Base-by-base conservation (phyloP, 2,329 filamentous ascomycete genomes). In the Mariannaea elegans region DNA sequence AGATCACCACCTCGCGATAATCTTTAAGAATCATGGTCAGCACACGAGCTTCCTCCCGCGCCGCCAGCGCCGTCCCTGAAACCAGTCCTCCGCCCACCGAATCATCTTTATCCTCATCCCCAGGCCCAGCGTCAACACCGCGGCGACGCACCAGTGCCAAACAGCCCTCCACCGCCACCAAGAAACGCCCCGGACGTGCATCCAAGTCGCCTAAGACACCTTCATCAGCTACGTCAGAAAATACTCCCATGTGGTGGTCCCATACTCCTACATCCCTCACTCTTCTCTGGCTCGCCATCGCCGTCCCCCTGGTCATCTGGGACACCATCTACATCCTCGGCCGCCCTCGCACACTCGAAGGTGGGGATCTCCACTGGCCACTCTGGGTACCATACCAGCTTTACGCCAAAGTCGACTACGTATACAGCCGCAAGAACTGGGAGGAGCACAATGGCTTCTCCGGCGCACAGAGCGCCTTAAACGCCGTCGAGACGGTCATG, bases 291-390 rank as follows among this genome's bases (percentile, higher is more conserved):
- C 82, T 97, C 23, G 76, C 83, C 59, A 64, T 94, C 62, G 93
- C 91, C 18, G 78, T 95, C 14, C 92, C 91, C 1, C 83, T 96
- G 61, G 92, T 97, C 47, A 72, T 86, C 49, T 97, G 93, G 93
- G 93, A 97, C 78, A 86, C 85, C 27, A 80, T 81, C 58, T 97
- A 97, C 79, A 87, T 97, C 36, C 81, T 97, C 45, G 80, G 91
- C 53, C 91, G 93, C 18, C 93, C 93, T 27, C 86, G 89, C 75
- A 91, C 88, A 57, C 95, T 97, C 91, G 87, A 89, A 0, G 91
- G 92, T 66, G 93, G 93, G 14, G 77, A 76, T 45, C 80, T 90
- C 51, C 91, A 96, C 78, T 81, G 78, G 79, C 90, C 91, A 2
- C 69, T 97, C 39, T 97, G 87, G 84, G 79, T 78, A 27, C 92